Conservation (phyloP, 345 rosid genomes). For the Brassica napus region DNA sequence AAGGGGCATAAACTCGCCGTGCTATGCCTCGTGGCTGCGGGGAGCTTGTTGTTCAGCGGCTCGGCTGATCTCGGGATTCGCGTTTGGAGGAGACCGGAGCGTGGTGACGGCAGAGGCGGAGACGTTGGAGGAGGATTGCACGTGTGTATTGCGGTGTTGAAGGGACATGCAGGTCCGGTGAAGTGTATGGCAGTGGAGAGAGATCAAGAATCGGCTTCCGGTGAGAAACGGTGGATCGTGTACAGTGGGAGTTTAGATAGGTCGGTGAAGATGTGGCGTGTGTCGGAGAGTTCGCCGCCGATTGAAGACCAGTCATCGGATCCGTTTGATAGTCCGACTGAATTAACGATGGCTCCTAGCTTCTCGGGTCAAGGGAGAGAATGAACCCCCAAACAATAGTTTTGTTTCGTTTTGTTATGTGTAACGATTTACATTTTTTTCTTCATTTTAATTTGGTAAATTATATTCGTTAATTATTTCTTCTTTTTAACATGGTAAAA, state of each 20-base stretch:
- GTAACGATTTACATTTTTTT: not conserved
- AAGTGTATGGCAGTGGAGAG: conserved; percentile 83
- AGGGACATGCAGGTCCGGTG: conserved; percentile 80
- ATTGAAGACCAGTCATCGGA: conserved; percentile 14
- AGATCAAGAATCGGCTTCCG: conserved; percentile 50
- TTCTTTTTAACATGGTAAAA: not conserved
- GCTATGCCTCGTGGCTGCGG: conserved; percentile 69
- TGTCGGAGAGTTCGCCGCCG: conserved; percentile 62
- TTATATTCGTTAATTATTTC: not conserved
- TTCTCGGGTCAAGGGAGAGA: conserved; percentile 43
- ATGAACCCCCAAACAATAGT: conserved; percentile 35
- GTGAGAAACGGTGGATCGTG: conserved; percentile 65
- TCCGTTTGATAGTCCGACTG: conserved; percentile 12
- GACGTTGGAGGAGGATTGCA: conserved; percentile 44
- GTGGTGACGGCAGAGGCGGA: not conserved
- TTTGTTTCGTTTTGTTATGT: not conserved
- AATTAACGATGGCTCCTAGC: conserved; percentile 42
- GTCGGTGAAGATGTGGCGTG: conserved; percentile 87
- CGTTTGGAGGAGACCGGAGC: conserved; percentile 68
- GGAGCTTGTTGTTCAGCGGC: conserved; percentile 73
- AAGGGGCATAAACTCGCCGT: conserved; percentile 80
- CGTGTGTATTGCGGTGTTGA: conserved; percentile 58
- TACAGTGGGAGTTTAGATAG: conserved; percentile 95
- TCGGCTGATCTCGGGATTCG: conserved; percentile 84
- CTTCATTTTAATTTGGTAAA: not conserved